Evolutionary conservation across 108 stramenopile species (phyloP).

Genomic region (Cyclostephanos tholiformis): DNA sequence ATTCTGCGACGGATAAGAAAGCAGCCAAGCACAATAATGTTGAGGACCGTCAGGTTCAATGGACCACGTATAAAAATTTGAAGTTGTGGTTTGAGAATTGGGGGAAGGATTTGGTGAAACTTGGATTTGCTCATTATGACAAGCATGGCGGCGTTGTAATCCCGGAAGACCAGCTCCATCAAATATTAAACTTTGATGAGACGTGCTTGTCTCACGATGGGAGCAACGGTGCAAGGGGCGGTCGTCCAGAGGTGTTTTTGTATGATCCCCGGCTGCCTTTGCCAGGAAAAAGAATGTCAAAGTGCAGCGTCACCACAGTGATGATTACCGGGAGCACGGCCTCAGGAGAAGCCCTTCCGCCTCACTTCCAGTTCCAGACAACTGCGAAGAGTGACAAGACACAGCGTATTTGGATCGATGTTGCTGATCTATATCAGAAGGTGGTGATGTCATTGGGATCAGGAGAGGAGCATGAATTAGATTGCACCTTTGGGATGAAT

Average conservation of each 20-base stretch:
- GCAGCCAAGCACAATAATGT: not conserved
- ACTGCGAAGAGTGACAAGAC: not conserved
- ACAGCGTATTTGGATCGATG: not conserved
- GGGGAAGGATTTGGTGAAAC: not conserved
- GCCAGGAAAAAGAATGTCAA: not conserved
- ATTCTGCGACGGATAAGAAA: not conserved
- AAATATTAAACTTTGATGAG: too few relatives aligned
- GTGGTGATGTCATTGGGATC: not conserved
- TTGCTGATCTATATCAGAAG: not conserved
- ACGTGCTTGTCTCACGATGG: too few relatives aligned
- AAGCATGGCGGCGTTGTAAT: not conserved
- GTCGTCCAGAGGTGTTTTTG: not conserved
- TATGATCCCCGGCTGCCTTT: not conserved
- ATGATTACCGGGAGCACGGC: constrained; percentile 12
- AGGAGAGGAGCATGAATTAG: not conserved
- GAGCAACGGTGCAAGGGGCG: not conserved
- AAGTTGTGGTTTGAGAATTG: too few relatives aligned
- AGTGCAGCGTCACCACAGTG: not conserved
- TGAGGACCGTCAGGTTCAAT: not conserved
- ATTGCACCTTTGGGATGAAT: constrained; percentile 12
- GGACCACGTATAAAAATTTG: too few relatives aligned
- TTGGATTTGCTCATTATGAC: not conserved
- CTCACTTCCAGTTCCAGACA: constrained; percentile 2
- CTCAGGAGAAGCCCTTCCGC: not conserved
- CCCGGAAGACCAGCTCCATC: too few relatives aligned